phyloP scores from a whole-genome alignment of 1,284 basidiomycete species.

The Cutaneotrichosporon cutaneum region DNA sequence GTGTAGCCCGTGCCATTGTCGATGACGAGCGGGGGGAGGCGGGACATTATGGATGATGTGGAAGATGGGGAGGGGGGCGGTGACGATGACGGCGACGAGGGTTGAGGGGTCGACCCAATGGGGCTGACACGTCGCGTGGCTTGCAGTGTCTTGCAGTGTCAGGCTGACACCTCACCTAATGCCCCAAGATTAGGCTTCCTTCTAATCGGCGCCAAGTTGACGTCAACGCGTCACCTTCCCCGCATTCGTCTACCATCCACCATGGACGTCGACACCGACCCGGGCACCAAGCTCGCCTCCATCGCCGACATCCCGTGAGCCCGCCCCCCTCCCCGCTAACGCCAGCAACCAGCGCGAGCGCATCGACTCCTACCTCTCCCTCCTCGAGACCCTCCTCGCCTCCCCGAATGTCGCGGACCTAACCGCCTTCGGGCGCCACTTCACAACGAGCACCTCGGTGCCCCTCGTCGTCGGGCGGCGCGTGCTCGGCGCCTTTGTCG shows the following conservation, averaged over 20 bases:
- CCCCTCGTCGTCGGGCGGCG: slow-evolving; percentile 47
- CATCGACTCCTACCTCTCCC: slow-evolving; percentile 63
- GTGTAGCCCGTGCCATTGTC: slow-evolving; percentile 98
- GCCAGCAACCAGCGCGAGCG: slow-evolving; percentile 70
- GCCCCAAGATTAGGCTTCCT: background rate
- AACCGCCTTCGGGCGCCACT: slow-evolving; percentile 39
- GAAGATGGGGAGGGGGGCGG: slow-evolving; percentile 11
- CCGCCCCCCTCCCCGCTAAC: background rate
- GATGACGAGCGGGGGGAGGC: slow-evolving; percentile 85
- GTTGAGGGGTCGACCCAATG: background rate
- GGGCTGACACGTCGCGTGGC: slow-evolving; percentile 2
- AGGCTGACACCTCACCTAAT: background rate
- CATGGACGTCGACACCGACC: slow-evolving; percentile 27
- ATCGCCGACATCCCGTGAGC: slow-evolving; percentile 17
- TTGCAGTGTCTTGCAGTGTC: too few relatives aligned
- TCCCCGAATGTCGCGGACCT: slow-evolving; percentile 57
- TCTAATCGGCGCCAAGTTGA: background rate
- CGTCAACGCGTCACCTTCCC: slow-evolving; percentile 4
- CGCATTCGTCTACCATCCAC: background rate
- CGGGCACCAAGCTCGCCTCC: slow-evolving; percentile 13
- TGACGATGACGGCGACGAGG: slow-evolving; percentile 6
- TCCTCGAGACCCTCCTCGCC: slow-evolving; percentile 43
- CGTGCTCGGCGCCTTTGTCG: slow-evolving; percentile 42
- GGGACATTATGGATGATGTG: slow-evolving; percentile 60
- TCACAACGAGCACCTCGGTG: slow-evolving; percentile 41